A percentile compares a stretch with the other conserved stretches of the same genome.
phyloP scores from a whole-genome alignment of 2,329 filamentous ascomycete species.

The Cordyceps cateniannulata region DNA sequence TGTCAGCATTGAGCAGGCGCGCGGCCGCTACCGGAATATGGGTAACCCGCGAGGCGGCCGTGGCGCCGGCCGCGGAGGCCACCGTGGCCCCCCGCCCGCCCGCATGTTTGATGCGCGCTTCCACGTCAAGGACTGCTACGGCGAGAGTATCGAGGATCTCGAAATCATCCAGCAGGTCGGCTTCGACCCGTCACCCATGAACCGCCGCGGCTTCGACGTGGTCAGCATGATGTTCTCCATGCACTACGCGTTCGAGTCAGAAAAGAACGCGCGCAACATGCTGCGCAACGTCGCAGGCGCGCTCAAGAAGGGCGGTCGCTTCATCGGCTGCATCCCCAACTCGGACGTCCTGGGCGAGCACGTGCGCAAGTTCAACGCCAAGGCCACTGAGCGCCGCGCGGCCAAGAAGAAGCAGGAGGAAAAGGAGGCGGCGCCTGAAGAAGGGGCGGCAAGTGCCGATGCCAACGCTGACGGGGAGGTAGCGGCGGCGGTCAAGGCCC shows the following conservation, averaged over 20 bases:
- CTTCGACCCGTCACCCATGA: constrained; percentile 69
- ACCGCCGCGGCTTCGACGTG: constrained; percentile 82
- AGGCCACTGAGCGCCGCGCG: constrained; percentile 32
- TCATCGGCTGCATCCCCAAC: constrained; percentile 95
- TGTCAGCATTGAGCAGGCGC: constrained; percentile 83
- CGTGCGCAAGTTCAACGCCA: constrained; percentile 70
- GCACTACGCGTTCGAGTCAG: constrained; percentile 95
- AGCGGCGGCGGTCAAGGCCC: constrained; percentile 18
- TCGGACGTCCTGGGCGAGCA: constrained; percentile 79
- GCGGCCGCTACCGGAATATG: constrained; percentile 76
- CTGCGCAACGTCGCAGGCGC: constrained; percentile 84
- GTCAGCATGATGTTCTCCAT: constrained; percentile 99
- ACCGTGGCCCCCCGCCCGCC: constrained; percentile 35
- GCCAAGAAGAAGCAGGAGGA: constrained; percentile 30
- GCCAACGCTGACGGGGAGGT: constrained; percentile 12
- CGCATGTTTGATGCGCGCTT: constrained; percentile 81
- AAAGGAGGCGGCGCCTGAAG: neutral
- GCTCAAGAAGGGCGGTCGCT: constrained; percentile 87
- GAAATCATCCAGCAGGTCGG: constrained; percentile 80
- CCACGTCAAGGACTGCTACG: constrained; percentile 86
- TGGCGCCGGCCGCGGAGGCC: constrained; percentile 38
- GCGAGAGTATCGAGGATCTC: constrained; percentile 73
- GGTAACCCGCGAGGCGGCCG: constrained; percentile 51
- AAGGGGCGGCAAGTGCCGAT: constrained; percentile 16
- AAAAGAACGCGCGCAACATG: constrained; percentile 87